Base-by-base conservation (phyloP, 192 early-diverging fungal species). In the Neocallimastix lanati region DNA sequence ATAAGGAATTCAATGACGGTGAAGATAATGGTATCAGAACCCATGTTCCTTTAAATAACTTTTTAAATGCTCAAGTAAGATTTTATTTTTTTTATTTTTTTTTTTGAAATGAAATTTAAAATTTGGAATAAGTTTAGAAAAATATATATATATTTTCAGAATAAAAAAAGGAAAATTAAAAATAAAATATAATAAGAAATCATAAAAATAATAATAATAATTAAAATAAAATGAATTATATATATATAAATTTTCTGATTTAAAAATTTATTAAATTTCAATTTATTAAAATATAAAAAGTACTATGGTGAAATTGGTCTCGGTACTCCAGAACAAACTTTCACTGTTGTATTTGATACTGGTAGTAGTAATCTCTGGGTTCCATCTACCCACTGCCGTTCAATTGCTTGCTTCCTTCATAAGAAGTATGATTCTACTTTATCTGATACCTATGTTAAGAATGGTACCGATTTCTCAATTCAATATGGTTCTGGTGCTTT, bases 361-460 rank as follows among this genome's bases (percentile, higher is more conserved):
- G 96, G 96, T 29, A 95, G 92, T 67, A 93, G 93, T 37, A 98
- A 98, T 84, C 87, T 98, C 76, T 98, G 96, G 96, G 95, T 99
- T 29, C 96, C 96, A 15, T 96, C 95, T 27, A 93, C 92, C 12
- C 91, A 92, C 79, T 99, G 98, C 89, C 88, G 84, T 30, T 96
- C 95, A 4, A 97, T 99, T 81, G 96, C 96, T 4, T 99, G 98
- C 81, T 97, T 92, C 89, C 87, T 99, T 76, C 98, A 98, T 84
- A 81, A 87, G 38, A 90, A 93, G 15, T 99, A 92, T 85, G 94
- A 99, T 84, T 90, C 94, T 36, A 84, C 82, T 80, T 86, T 94
- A 83, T 96, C 94, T n/a, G 83, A 82, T 9, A 88, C 94, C 12
- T 96, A 91, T 88, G 88, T 86, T 77, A 84, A 89, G 76, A 99